phyloP scores from a whole-genome alignment of 1,139 yeast species.

The Yamadazyma diospyri region DNA sequence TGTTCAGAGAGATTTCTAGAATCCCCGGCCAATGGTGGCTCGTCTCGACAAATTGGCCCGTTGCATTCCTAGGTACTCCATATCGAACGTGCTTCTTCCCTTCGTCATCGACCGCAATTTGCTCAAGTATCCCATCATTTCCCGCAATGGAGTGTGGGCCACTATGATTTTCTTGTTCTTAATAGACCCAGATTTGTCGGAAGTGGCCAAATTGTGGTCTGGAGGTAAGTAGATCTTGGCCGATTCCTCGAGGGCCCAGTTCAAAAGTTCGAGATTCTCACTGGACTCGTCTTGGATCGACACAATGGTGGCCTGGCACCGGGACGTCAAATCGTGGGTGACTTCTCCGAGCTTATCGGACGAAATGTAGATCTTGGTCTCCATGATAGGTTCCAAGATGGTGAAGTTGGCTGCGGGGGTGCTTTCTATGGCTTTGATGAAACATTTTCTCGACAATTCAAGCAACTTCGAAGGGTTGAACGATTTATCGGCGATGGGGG shows the following conservation, averaged over 20 bases:
- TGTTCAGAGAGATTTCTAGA: neutral
- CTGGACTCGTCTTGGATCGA: conserved; percentile 58
- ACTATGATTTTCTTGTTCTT: conserved; percentile 52
- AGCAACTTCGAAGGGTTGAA: conserved; percentile 23
- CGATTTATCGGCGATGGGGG: conserved; percentile 52
- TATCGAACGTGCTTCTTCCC: conserved; percentile 82
- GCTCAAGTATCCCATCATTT: conserved; percentile 85
- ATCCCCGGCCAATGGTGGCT: conserved; percentile 2
- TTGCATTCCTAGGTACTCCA: conserved; percentile 76
- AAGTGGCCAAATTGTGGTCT: conserved; percentile 11
- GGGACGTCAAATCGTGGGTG: conserved; percentile 66
- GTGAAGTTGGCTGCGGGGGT: conserved; percentile 27
- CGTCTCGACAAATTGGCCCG: conserved; percentile 48
- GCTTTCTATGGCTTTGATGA: conserved; percentile 30
- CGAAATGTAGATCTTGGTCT: conserved; percentile 61
- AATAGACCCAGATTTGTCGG: conserved; percentile 8
- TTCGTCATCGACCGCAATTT: conserved; percentile 80
- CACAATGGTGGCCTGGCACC: conserved; percentile 68
- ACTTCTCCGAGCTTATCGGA: conserved; percentile 80
- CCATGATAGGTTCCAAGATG: conserved; percentile 81
- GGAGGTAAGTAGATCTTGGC: conserved; percentile 52
- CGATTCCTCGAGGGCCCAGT: conserved; percentile 50
- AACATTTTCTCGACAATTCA: conserved; percentile 29
- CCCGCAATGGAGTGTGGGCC: conserved; percentile 82
- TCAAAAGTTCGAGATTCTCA: conserved; percentile 33